Percentiles rank a stretch among this genome's conserved stretches.
Conservation (phyloP, 495 filamentous ascomycete genomes). For the Penicillium verhagenii region DNA sequence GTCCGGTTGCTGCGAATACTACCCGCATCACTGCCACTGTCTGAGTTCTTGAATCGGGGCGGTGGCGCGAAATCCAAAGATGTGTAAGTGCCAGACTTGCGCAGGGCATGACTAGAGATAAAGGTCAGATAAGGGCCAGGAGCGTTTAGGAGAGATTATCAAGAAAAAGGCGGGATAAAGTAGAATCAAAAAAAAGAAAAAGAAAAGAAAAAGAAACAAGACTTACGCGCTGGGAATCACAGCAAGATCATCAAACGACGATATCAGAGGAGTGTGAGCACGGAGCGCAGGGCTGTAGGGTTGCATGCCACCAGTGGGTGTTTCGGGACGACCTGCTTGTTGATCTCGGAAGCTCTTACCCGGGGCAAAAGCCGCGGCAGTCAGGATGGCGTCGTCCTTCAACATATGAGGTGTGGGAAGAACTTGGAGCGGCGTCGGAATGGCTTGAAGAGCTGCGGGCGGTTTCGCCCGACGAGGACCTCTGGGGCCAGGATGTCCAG, state of each 20-base stretch:
- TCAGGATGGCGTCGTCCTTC: conserved; percentile 75
- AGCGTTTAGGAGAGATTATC: too few species aligned
- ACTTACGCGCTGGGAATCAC: conserved; percentile 87
- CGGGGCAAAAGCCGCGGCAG: conserved; percentile 85
- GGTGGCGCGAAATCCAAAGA: conserved; percentile 94
- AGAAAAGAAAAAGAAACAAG: conserved; percentile 22
- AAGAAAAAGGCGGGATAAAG: too few species aligned
- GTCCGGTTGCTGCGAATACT: conserved; percentile 84
- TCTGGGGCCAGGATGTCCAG: conserved; percentile 51
- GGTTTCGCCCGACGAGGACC: conserved; percentile 62
- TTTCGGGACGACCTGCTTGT: conserved; percentile 72
- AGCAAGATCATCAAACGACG: conserved; percentile 82
- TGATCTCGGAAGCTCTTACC: conserved; percentile 66
- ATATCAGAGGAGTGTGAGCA: conserved; percentile 72
- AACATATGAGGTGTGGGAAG: conserved; percentile 86
- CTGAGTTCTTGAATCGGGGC: conserved; percentile 73
- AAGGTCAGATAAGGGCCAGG: conserved; percentile 24
- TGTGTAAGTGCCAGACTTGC: conserved; percentile 88
- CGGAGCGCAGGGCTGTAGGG: conserved; percentile 71
- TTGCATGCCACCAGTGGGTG: conserved; percentile 70
- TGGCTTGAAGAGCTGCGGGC: conserved; percentile 66
- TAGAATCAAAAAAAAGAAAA: conserved; percentile 1
- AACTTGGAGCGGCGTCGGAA: conserved; percentile 78
- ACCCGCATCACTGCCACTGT: conserved; percentile 76
- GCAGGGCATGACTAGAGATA: conserved; percentile 66